These are phyloP conservation scores for Gossypium longicalyx DNA, from an alignment of 345 rosid species.

Conservation along the genomic window DNA sequence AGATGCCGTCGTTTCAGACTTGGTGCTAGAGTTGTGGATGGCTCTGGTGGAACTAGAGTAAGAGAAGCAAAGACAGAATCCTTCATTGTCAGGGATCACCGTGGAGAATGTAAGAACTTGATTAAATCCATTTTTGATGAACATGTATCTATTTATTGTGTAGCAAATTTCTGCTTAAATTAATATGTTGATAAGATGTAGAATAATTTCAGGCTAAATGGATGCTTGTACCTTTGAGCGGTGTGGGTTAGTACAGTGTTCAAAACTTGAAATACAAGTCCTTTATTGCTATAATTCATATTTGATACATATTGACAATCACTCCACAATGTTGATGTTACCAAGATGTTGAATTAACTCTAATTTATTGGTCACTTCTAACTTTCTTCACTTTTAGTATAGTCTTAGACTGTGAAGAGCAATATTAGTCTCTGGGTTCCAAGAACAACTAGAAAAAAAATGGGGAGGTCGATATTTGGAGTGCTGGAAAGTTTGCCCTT, in stretches of 20 bases:
- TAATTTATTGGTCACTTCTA: neutral
- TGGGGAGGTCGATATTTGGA: neutral
- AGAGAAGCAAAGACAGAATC: constrained; percentile 85
- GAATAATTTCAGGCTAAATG: neutral
- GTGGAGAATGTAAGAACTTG: constrained; percentile 83
- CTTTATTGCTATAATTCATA: neutral
- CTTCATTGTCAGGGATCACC: constrained; percentile 93
- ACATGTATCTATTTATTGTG: constrained; percentile 24
- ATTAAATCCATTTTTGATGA: constrained; percentile 3
- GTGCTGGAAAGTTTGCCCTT: neutral
- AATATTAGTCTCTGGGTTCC: neutral
- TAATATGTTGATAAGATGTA: neutral
- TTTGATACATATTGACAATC: neutral
- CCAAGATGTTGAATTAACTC: neutral
- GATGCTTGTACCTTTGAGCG: neutral
- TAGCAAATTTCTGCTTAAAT: constrained; percentile 3
- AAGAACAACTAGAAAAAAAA: neutral
- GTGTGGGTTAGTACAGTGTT: neutral
- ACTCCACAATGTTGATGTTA: neutral
- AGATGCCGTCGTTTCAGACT: constrained; percentile 93
- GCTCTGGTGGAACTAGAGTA: constrained; percentile 47
- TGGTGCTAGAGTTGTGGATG: constrained; percentile 74
- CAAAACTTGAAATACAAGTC: neutral
- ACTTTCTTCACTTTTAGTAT: neutral
- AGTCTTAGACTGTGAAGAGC: neutral